phyloP scores from a whole-genome alignment of 352 stramenopile species.

The Globisporangium perplexum region DNA sequence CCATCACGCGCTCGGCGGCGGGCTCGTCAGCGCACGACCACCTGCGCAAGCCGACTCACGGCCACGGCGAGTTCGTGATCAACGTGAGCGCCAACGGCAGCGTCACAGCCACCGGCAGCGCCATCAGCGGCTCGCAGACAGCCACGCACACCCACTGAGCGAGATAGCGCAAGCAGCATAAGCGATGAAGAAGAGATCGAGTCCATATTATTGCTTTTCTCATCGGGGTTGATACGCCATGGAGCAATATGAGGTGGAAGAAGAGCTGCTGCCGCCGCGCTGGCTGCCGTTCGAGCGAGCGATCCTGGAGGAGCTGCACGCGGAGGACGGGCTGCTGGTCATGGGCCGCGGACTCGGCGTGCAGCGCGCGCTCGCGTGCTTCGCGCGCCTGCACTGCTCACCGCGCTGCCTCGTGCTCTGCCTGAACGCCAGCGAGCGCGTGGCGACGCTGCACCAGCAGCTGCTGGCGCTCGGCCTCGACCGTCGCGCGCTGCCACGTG shows the following conservation, averaged over 20 bases:
- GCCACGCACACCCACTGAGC: neutral
- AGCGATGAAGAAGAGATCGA: too few relatives aligned
- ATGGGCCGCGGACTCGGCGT: conserved; percentile 91
- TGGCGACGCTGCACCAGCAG: conserved; percentile 62
- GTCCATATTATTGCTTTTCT: too few relatives aligned
- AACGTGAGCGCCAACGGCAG: conserved; percentile 16
- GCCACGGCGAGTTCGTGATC: conserved; percentile 18
- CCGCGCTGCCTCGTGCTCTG: conserved; percentile 86
- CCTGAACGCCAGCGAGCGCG: conserved; percentile 89
- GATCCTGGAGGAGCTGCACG: conserved; percentile 63
- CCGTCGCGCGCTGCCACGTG: conserved; percentile 69
- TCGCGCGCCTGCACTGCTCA: conserved; percentile 89
- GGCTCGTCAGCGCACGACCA: conserved; percentile 8
- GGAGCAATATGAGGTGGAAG: neutral
- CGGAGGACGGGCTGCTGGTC: conserved; percentile 90
- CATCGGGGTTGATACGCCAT: neutral
- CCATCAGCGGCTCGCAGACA: conserved; percentile 1
- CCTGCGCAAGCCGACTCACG: conserved; percentile 8
- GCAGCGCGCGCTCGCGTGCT: conserved; percentile 80
- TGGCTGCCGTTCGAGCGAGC: conserved; percentile 76
- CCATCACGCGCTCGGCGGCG: neutral
- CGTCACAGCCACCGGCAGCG: conserved; percentile 6
- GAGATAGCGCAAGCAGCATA: neutral
- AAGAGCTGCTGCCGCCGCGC: conserved; percentile 20
- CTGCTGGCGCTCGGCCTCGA: conserved; percentile 89